Evolutionary conservation across 176 grass and related monocot species (phyloP), one percentile per base, ranked within the genome.

Genomic region (Ananas comosus): DNA sequence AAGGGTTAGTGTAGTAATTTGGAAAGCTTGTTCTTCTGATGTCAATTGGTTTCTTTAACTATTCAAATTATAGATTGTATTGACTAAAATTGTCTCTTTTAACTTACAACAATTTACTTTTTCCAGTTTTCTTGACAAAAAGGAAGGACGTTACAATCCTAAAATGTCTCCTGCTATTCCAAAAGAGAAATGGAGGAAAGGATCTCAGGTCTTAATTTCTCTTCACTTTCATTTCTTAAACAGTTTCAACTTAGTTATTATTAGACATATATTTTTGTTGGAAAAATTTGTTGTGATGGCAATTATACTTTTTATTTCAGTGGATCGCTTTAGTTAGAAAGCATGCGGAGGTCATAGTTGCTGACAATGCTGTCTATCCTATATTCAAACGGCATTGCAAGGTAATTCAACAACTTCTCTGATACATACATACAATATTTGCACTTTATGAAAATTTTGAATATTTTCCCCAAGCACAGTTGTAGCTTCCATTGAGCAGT

Each of bases 111-210:
- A 23, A 73, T 14, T 61, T 79, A 23, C 3, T 69, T 73, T 67
- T 61, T 79, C 50, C 59, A 99, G 94, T 76, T 99, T 99, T 74
- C 50, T 88, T 75, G 94, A 99, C 72, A 83, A 86, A 79, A 82
- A 72, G 22, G 87, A 88, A 61, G 84, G 88, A 64, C 86, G 94
- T 9, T 99, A 93, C 48, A 93, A 87, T 76, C 72, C 72, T 68
- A 88, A 88, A 28, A 99, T 99, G 94, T 85, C 76, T 72, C 85
- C 86, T 51, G 19, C 70, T 52, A 99, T 99, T 84, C 87, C 65
- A 23, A 86, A 88, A 72, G 74, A 88, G 51, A 91, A 85, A 92
- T 99, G 94, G 94, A 93, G 89, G 72, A 99, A 99, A 80, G 94
- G 94, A 75, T 99, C 94, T 17, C 94, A 99, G 94, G 94, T 99